Conservation (phyloP, 371 early-diverging fungal genomes). For the Paraphysoderma sedebokerense region DNA sequence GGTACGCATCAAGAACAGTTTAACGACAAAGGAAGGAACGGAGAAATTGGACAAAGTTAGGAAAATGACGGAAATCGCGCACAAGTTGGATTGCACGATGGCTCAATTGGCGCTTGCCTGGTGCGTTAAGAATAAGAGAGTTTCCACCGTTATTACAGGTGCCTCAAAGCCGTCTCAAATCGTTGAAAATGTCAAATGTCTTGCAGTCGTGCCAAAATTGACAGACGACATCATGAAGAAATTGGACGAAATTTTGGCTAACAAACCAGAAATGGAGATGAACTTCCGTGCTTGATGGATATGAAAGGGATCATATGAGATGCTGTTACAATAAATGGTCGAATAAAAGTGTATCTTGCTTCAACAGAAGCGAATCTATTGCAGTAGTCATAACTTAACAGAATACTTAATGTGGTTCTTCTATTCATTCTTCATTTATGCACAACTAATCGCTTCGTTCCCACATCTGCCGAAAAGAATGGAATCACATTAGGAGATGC, state of each 20-base stretch:
- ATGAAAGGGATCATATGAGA: too few species aligned
- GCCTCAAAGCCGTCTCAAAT: constrained; percentile 55
- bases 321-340: too few species aligned
- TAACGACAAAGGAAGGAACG: constrained; percentile 42
- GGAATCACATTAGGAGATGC: too few species aligned
- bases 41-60: constrained; percentile 27
- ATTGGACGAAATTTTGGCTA: constrained; percentile 32
- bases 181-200: constrained; percentile 47
- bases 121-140: constrained; percentile 44
- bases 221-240: constrained; percentile 39
- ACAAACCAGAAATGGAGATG: constrained; percentile 45
- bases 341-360: too few species aligned
- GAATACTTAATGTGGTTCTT: too few species aligned
- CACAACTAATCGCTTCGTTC: too few species aligned
- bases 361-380: too few species aligned
- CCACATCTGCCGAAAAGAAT: too few species aligned
- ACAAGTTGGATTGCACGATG: constrained; percentile 40
- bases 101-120: constrained; percentile 69
- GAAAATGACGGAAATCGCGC: constrained; percentile 36
- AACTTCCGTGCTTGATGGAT: constrained; percentile 29
- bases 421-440: too few species aligned
- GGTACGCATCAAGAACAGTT: constrained; percentile 32
- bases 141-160: constrained; percentile 45
- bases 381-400: too few species aligned
- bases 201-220: constrained; percentile 35